phyloP scores from a whole-genome alignment of 192 early-diverging fungal species.

The Chytriomyces sp. region DNA sequence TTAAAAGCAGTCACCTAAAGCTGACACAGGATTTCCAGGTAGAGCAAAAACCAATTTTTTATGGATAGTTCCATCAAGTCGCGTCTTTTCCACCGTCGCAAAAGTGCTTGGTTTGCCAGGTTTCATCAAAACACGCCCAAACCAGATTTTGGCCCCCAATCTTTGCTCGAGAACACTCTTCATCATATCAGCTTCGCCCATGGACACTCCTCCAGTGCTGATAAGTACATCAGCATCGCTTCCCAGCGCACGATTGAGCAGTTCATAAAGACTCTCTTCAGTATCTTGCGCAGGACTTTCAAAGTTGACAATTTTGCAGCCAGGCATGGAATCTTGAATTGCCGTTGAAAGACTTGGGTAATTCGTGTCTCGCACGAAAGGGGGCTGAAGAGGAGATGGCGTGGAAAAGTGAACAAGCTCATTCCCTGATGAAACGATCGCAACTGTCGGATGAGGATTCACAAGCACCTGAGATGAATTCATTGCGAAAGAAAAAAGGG shows the following conservation, averaged over 20 bases:
- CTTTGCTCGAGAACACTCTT: constrained; percentile 83
- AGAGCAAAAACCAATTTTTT: constrained; percentile 79
- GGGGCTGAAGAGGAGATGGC: constrained; percentile 53
- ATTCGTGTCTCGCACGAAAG: constrained; percentile 83
- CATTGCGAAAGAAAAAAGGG: constrained; percentile 9
- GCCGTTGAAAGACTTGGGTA: constrained; percentile 75
- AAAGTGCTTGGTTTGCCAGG: constrained; percentile 97
- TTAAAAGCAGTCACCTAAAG: constrained; percentile 46
- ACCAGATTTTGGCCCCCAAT: constrained; percentile 79
- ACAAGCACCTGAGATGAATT: constrained; percentile 55
- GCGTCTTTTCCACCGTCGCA: constrained; percentile 64
- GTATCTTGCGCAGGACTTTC: constrained; percentile 36
- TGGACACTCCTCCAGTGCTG: constrained; percentile 95
- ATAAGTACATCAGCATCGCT: constrained; percentile 75
- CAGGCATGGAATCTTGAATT: constrained; percentile 52
- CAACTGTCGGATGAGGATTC: constrained; percentile 69
- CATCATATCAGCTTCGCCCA: constrained; percentile 94
- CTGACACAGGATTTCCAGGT: constrained; percentile 95
- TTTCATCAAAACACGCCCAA: constrained; percentile 91
- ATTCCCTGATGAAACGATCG: constrained; percentile 88
- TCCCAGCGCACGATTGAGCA: background rate
- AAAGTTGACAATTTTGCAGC: constrained; percentile 59
- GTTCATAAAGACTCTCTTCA: constrained; percentile 37
- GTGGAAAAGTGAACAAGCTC: constrained; percentile 71
- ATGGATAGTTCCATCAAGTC: constrained; percentile 29